Evolutionary conservation across 352 stramenopile species (phyloP), one percentile per base, ranked within the genome.

Genomic region (Halophytophthora batemanensis): DNA sequence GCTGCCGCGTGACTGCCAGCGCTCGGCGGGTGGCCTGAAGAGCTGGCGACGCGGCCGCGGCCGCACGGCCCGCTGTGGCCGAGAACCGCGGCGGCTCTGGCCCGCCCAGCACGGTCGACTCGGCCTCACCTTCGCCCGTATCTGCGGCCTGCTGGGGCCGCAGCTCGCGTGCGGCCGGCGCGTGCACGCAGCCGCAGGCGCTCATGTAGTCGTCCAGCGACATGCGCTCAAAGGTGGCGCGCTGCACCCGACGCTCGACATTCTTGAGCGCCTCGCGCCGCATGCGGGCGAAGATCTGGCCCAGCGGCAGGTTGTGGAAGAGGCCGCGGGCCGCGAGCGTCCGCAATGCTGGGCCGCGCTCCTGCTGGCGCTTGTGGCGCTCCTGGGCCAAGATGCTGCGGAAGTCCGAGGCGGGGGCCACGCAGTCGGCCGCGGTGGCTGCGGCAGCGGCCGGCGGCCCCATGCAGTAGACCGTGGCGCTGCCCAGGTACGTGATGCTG

Each of bases 131-230:
- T n/a, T n/a, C n/a, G n/a, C n/a, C n/a, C n/a, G n/a, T n/a, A n/a
- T n/a, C 2, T 13, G 28, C 12, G 11, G 41, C 34, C 12, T 40
- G 5, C 11, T 29, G 21, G 36, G 42, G 6, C 7, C 28, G 12
- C n/a, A 33, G 10, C 6, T 45, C n/a, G n/a, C n/a, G n/a, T n/a
- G n/a, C n/a, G n/a, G n/a, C n/a, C n/a, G n/a, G n/a, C n/a, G n/a
- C n/a, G 38, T 59, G 49, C 7, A 64, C 22, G 36, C 50, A 69
- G 5, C 70, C 75, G 50, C 75, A 86, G n/a, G 62, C 70, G n/a
- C 50, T 77, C 75, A 86, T 81, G 47, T 82, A 86, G 41, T 84
- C 75, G 11, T 84, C 69, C 36, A 84, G 23, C 0, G 69, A 53
- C 51, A 82, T 73, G 45, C 66, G 71, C 45, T 84, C 76, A 25